Base-by-base conservation (phyloP, 306 rosid species). In the Chamaecrista fasciculata region DNA sequence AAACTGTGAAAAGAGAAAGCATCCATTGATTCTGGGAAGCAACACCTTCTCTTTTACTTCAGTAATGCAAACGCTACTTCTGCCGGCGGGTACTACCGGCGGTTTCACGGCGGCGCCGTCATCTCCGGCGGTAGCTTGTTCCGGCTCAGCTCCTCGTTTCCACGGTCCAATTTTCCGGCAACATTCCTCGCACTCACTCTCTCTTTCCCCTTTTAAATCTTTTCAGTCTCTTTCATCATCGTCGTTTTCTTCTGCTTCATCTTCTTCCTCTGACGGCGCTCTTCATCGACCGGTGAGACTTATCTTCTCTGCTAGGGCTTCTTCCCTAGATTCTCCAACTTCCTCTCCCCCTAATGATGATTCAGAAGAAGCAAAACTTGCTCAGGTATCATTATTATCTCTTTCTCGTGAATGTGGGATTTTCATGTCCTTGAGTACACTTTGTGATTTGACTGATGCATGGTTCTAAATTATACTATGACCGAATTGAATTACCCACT, bases 351-450 rank as follows among this genome's bases (percentile, higher is more conserved):
- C 86, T n/a, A 78, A 76, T 49, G 86, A 73, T 11, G 97, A 89
- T 44, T 40, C 85, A 18, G 99, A 95, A 21, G 86, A 85, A 70
- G 89, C 84, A 31, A 89, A 95, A 76, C 88, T 95, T 60, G 86
- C 89, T 33, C 97, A 87, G 97, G 97, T 87, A 72, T 55, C 26
- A 40, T 57, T 87, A 72, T 55, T 33, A 40, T 57, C 47, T 59
- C 33, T 29, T 21, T 55, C 40, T 4, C 28, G 5, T 12, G 75
- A 46, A 47, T 43, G 31, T 10, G 26, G 24, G 21, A 34, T 62
- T 63, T 31, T 63, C 37, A 64, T 47, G 55, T 49, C 37, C 39
- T 21, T 4, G 33, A 6, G 14, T 19, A 19, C 39, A 8, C 62
- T 50, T 42, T 15, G 3, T 29, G 31, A 11, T 11, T 53, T 29